These are phyloP conservation scores for Suhomyces wounanorum DNA, from an alignment of 1,139 yeast species.

Conservation along the genomic window DNA sequence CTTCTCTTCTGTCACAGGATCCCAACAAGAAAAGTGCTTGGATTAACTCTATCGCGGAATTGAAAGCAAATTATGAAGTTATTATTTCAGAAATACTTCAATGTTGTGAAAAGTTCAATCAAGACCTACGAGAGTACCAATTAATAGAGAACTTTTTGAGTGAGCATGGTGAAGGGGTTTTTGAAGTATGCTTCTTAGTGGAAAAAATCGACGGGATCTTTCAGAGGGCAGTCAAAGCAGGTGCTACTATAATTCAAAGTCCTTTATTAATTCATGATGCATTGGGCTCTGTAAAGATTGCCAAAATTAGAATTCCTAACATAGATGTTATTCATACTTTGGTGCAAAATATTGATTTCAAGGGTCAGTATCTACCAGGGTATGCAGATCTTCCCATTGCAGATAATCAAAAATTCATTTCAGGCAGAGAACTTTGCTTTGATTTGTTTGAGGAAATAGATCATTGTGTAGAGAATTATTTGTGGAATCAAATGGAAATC, in stretches of 20 bases:
- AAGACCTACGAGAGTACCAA: constrained; percentile 28
- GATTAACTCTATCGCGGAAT: background rate
- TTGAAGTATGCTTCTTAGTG: constrained; percentile 68
- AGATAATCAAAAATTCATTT: background rate
- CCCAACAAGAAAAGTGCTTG: background rate
- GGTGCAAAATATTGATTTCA: constrained; percentile 49
- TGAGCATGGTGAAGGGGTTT: constrained; percentile 76
- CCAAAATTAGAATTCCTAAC: constrained; percentile 59
- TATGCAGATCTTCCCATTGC: constrained; percentile 25
- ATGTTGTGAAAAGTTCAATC: constrained; percentile 20
- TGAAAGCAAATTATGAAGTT: constrained; percentile 8
- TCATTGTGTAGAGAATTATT: constrained; percentile 79
- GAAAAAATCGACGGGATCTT: constrained; percentile 48
- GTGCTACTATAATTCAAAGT: constrained; percentile 50
- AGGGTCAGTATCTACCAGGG: constrained; percentile 61
- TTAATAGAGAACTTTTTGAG: constrained; percentile 44
- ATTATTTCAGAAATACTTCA: constrained; percentile 20
- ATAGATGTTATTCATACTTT: constrained; percentile 71
- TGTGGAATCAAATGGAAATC: constrained; percentile 64
- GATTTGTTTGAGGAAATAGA: constrained; percentile 50
- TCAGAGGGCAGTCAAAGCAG: constrained; percentile 49
- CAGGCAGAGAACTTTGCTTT: background rate
- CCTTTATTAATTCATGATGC: constrained; percentile 49
- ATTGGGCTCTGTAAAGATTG: constrained; percentile 53
- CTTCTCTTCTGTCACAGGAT: too few relatives aligned